phyloP scores from a whole-genome alignment of 2,329 filamentous ascomycete species.

The Didymellaceae sp. region DNA sequence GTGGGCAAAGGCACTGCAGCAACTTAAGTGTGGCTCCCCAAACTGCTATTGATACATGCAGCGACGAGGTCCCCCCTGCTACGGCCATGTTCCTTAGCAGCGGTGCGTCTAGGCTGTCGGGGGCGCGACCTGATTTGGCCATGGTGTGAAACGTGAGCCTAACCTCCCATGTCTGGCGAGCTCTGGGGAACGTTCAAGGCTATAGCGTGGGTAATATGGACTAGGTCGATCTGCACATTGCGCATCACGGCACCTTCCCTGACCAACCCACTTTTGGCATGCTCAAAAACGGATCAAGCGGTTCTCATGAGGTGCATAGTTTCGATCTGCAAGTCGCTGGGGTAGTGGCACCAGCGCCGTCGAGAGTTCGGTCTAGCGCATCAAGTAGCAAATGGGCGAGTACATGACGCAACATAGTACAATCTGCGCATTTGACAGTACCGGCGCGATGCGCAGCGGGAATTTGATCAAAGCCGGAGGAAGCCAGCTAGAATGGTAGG shows the following conservation, averaged over 20 bases:
- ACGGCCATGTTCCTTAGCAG: constrained; percentile 38
- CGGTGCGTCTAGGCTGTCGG: constrained; percentile 47
- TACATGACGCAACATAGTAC: constrained; percentile 14
- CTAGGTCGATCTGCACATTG: constrained; percentile 38
- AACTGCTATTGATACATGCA: constrained; percentile 47
- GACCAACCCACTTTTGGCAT: constrained; percentile 19
- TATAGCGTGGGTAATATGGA: constrained; percentile 32
- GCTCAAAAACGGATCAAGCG: constrained; percentile 18
- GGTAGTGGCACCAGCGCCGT: constrained; percentile 15
- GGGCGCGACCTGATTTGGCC: constrained; percentile 40
- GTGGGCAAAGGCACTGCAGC: constrained; percentile 41
- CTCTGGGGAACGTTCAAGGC: constrained; percentile 43
- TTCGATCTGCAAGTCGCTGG: constrained; percentile 26
- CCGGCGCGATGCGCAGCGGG: constrained; percentile 4
- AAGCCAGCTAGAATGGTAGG: constrained; percentile 4
- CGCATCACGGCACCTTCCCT: constrained; percentile 29
- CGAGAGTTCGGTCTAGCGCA: constrained; percentile 19
- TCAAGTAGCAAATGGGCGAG: constrained; percentile 6
- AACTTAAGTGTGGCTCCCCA: constrained; percentile 48
- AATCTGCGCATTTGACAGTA: constrained; percentile 1
- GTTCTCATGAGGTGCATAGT: constrained; percentile 12
- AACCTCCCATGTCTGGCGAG: constrained; percentile 48
- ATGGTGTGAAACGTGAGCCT: constrained; percentile 47
- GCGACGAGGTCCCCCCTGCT: constrained; percentile 41
- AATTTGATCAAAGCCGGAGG: constrained; percentile 1